A percentile compares a stretch with the other conserved stretches of the same genome.
These are phyloP conservation scores for Crataegus laevigata DNA, from an alignment of 306 rosid genomes.

Conservation along the genomic window DNA sequence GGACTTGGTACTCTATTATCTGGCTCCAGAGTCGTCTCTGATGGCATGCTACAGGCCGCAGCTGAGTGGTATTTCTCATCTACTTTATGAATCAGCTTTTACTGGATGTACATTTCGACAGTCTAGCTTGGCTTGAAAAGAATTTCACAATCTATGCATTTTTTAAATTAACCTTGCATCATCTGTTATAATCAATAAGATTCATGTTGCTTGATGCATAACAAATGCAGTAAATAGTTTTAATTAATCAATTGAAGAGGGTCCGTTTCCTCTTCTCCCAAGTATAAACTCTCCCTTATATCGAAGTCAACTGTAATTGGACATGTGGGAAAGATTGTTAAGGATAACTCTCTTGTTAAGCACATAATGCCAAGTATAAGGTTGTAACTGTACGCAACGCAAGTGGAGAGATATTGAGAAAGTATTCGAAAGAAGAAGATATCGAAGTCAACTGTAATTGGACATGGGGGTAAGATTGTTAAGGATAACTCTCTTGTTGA, in stretches of 20 bases:
- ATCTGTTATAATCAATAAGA: background rate
- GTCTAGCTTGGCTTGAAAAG: background rate
- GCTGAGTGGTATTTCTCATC: slow-evolving; percentile 75
- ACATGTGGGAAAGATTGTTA: background rate
- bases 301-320: background rate
- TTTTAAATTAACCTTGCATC: background rate
- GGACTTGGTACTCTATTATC: slow-evolving; percentile 95
- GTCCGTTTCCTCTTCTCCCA: background rate
- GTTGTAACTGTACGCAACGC: background rate
- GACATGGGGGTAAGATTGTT: background rate
- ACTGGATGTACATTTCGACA: background rate
- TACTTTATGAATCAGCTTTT: background rate
- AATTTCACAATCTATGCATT: background rate
- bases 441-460: background rate
- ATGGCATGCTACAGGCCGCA: slow-evolving; percentile 98
- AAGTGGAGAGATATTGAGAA: background rate
- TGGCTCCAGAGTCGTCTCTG: slow-evolving; percentile 74
- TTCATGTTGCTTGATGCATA: background rate
- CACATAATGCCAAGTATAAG: background rate
- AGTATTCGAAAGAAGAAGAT: background rate
- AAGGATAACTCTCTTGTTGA: background rate
- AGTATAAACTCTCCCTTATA: background rate
- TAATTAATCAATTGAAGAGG: background rate
- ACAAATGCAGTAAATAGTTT: background rate
- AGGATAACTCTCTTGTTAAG: background rate